Evolutionary conservation across 306 rosid genomes (phyloP).

Genomic region (Trichosanthes truncata): DNA sequence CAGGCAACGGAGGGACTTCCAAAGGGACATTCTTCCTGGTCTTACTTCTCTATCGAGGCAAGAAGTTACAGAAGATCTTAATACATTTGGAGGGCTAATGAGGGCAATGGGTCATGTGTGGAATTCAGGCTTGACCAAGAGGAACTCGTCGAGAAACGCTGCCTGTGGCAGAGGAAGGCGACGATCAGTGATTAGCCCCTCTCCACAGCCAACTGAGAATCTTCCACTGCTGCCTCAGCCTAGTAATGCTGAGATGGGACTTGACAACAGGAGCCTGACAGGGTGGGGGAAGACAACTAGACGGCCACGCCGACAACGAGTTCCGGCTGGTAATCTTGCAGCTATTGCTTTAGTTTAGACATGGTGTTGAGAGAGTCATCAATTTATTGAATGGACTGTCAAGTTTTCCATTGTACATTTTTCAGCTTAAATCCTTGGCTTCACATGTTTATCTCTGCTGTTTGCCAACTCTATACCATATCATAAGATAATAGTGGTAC

Average conservation of each 20-base stretch:
- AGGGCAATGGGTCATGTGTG: slow-evolving; percentile 69
- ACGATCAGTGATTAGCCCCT: slow-evolving; percentile 33
- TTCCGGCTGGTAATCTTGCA: slow-evolving; percentile 53
- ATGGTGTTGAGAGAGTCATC: background rate
- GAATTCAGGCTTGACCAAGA: slow-evolving; percentile 65
- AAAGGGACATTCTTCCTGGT: slow-evolving; percentile 94
- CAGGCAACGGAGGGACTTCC: slow-evolving; percentile 91
- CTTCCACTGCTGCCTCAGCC: slow-evolving; percentile 45
- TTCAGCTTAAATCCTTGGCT: slow-evolving; percentile 3
- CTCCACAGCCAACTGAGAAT: slow-evolving; percentile 42
- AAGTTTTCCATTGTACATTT: slow-evolving; percentile 11
- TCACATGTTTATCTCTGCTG: background rate
- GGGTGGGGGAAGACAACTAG: slow-evolving; percentile 96
- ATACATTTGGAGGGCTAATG: slow-evolving; percentile 89
- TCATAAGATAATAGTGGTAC: background rate
- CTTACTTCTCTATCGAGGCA: slow-evolving; percentile 76
- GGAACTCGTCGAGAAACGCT: slow-evolving; percentile 59
- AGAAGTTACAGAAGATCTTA: slow-evolving; percentile 97
- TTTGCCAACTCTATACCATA: slow-evolving; percentile 8
- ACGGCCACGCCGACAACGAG: slow-evolving; percentile 90
- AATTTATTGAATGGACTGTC: background rate
- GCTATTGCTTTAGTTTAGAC: slow-evolving; percentile 4
- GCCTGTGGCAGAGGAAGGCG: slow-evolving; percentile 76
- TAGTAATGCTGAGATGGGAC: slow-evolving; percentile 44
- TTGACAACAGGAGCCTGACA: slow-evolving; percentile 75